Evolutionary conservation across 2,329 filamentous ascomycete species (phyloP).

Genomic region (Ascochyta fabae): DNA sequence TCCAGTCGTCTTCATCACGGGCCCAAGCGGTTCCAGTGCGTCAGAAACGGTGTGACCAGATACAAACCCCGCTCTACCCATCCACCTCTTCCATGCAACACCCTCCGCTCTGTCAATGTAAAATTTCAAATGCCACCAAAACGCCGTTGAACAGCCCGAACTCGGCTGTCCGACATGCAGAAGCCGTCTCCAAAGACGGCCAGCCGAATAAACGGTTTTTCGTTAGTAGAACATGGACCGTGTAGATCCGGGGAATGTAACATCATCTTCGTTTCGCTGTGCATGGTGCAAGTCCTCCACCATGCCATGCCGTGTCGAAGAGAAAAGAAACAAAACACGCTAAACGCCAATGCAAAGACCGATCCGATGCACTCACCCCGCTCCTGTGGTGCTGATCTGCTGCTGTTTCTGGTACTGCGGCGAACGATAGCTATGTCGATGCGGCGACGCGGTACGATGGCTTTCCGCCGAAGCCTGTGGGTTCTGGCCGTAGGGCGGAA

Average conservation of each 20-base stretch:
- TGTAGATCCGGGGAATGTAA: constrained; percentile 19
- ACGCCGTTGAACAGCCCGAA: constrained; percentile 8
- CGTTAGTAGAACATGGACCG: constrained; percentile 16
- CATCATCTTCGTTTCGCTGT: constrained; percentile 9
- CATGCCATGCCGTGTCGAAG: constrained; percentile 5
- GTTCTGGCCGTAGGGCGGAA: constrained; percentile 42
- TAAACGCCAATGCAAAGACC: constrained; percentile 20
- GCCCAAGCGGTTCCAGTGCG: neutral
- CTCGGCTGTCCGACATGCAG: constrained; percentile 4
- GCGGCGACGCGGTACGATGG: constrained; percentile 46
- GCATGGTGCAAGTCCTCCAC: constrained; percentile 4
- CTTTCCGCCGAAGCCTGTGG: constrained; percentile 44
- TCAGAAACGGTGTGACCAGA: neutral
- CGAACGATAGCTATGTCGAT: constrained; percentile 48
- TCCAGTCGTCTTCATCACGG: neutral
- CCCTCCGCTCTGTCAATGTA: constrained; percentile 1
- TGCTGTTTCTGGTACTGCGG: constrained; percentile 46
- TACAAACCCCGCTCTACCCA: neutral
- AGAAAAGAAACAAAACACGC: constrained; percentile 9
- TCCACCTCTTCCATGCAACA: constrained; percentile 1
- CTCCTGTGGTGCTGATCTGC: constrained; percentile 47
- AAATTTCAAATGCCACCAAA: constrained; percentile 8
- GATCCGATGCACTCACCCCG: constrained; percentile 30
- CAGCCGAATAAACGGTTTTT: constrained; percentile 8
- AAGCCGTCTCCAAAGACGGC: neutral